These are phyloP conservation scores for Ophiocordyceps sinensis DNA, from an alignment of 2,329 filamentous ascomycete genomes.

Conservation along the genomic window DNA sequence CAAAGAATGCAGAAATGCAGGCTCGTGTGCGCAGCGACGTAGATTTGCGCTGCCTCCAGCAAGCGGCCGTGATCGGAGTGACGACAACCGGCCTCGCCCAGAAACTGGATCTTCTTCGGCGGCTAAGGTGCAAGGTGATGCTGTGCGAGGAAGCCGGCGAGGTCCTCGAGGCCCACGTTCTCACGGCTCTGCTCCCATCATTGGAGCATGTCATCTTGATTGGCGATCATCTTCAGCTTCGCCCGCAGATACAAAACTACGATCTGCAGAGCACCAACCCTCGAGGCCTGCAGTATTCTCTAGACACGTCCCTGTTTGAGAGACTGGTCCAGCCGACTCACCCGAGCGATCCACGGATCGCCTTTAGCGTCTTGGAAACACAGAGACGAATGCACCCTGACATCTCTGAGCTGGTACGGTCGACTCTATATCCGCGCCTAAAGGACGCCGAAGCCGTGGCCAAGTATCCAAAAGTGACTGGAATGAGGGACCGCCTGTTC, in stretches of 20 bases:
- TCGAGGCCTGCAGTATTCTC: conserved; percentile 30
- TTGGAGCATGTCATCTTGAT: conserved; percentile 49
- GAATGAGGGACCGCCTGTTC: conserved; percentile 38
- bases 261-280: conserved; percentile 35
- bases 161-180: conserved; percentile 47
- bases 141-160: conserved; percentile 57
- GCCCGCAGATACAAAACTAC: conserved; percentile 42
- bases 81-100: conserved; percentile 45
- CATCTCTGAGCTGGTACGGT: conserved; percentile 43
- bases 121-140: conserved; percentile 38
- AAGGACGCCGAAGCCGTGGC: conserved; percentile 29
- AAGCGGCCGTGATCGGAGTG: conserved; percentile 37
- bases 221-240: conserved; percentile 48
- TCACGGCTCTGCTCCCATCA: conserved; percentile 43
- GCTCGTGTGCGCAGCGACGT: conserved; percentile 4
- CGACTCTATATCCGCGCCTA: conserved; percentile 41
- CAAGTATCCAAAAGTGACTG: conserved; percentile 31
- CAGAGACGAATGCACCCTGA: conserved; percentile 53
- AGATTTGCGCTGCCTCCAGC: conserved; percentile 16
- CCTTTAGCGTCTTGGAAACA: conserved; percentile 29
- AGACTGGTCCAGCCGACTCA: conserved; percentile 28
- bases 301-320: conserved; percentile 50
- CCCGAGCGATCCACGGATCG: conserved; percentile 10
- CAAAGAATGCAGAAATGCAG: neutral
- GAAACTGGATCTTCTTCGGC: conserved; percentile 32